A percentile compares a stretch with the other conserved stretches of the same genome.
Conservation (phyloP, 495 filamentous ascomycete species). For the Glarea lozoyensis region DNA sequence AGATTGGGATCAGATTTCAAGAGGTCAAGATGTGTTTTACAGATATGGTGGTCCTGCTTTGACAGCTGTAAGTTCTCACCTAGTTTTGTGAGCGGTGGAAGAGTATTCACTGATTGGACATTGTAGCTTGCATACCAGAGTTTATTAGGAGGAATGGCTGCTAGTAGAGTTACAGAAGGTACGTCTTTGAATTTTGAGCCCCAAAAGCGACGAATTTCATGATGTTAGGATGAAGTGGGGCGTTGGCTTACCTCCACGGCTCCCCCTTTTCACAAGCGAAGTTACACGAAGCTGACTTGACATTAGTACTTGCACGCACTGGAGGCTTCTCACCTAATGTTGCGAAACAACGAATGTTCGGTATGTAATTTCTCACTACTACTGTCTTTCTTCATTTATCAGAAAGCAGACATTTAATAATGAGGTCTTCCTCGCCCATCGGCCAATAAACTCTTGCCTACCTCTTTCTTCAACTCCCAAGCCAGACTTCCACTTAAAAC, state of each 20-base stretch:
- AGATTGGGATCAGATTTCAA: slow-evolving; percentile 67
- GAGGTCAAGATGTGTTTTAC: slow-evolving; percentile 62
- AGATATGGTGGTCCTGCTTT: slow-evolving; percentile 62
- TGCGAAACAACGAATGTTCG: slow-evolving; percentile 57
- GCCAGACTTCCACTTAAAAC: too few species aligned
- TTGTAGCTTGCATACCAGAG: slow-evolving; percentile 51
- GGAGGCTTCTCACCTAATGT: slow-evolving; percentile 68
- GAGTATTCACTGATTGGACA: background rate
- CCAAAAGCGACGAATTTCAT: too few species aligned
- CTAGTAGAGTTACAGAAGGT: slow-evolving; percentile 58
- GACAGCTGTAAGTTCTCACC: slow-evolving; percentile 28
- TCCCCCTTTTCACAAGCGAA: background rate
- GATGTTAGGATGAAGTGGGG: too few species aligned
- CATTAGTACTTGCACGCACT: slow-evolving; percentile 66
- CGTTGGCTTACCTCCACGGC: too few species aligned
- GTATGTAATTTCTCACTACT: too few species aligned
- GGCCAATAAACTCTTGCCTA: too few species aligned
- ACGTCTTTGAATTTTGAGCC: too few species aligned
- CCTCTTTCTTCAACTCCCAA: too few species aligned
- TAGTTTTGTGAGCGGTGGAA: background rate
- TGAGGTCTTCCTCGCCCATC: too few species aligned
- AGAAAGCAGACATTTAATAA: too few species aligned
- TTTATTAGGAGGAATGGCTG: slow-evolving; percentile 57
- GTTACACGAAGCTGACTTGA: too few species aligned
- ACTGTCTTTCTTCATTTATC: too few species aligned